Base-by-base conservation (phyloP, 2,329 filamentous ascomycete species). In the Fusarium compactum region DNA sequence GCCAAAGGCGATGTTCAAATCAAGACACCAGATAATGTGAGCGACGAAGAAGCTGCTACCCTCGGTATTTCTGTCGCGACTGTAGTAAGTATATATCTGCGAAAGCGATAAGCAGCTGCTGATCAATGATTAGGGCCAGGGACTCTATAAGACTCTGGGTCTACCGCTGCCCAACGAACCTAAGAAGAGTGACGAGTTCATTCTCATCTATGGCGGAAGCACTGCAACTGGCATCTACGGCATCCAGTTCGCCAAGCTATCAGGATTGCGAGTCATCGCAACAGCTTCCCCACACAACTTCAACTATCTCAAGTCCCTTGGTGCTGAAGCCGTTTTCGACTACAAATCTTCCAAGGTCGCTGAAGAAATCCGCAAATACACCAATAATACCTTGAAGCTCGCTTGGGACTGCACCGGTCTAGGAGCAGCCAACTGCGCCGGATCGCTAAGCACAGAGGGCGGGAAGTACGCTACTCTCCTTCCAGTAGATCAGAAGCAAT, bases 171-270 rank as follows among this genome's bases (percentile, higher is more conserved):
- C 88, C 2, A 79, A 69, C n/a, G 61, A 76, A 14, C 79, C 82
- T 8, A 61, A 75, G 38, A 77, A 78, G n/a, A 77, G 80, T 25
- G 75, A 80, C 38, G 72, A 80, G 43, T 77, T 81, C 2, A 71
- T 84, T 48, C 70, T 84, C 6, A 82, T 83, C 59, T 83, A 84
- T 46, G 83, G 82, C 46, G 82, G 81, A 16, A 85, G 85, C 76
- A 88, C 84, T 14, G 87, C 86, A 5, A 87, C 86, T 2, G 84
- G 83, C 76, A 85, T 87, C 50, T 85, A 87, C 57, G 82, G 78
- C 5, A 81, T 84, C 64, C 81, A 83, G 71, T 80, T 75, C 61
- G 80, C 81, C 51, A 80, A 79, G 65, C 70, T 78, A 8, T 81
- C 79, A 8, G 82, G 79, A 2, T 76, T 79, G 20, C 70, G 58